These are phyloP conservation scores for Microstegium vimineum DNA, from an alignment of 176 grass and related monocot species.

Conservation along the genomic window DNA sequence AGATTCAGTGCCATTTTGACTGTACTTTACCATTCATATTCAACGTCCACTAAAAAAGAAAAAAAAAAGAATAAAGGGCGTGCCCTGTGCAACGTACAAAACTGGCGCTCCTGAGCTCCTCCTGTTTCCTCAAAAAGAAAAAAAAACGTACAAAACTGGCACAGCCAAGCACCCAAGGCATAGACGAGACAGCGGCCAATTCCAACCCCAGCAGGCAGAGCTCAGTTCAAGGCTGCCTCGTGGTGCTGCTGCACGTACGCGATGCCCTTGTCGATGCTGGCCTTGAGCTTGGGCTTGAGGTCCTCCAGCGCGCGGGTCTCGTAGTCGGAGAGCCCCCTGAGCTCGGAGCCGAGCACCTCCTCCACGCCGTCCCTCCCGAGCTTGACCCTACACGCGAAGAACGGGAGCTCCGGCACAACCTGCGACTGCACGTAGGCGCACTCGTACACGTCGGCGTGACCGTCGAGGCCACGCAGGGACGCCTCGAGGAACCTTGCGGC, in stretches of 20 bases:
- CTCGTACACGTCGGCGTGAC: slow-evolving; percentile 41
- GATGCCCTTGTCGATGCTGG: slow-evolving; percentile 52
- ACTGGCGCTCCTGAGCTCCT: too few species aligned
- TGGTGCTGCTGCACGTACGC: slow-evolving; percentile 33
- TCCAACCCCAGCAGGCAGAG: too few species aligned
- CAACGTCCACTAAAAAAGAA: too few species aligned
- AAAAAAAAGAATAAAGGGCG: too few species aligned
- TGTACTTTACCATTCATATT: too few species aligned
- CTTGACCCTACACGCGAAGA: slow-evolving; percentile 52
- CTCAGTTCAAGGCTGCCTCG: background rate
- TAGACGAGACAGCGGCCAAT: too few species aligned
- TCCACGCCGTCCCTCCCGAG: slow-evolving; percentile 45
- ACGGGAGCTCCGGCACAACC: slow-evolving; percentile 43
- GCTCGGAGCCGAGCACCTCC: slow-evolving; percentile 28
- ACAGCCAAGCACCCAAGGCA: too few species aligned
- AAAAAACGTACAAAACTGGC: too few species aligned
- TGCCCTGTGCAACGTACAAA: background rate
- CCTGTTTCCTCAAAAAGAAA: too few species aligned
- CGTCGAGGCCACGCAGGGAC: slow-evolving; percentile 38
- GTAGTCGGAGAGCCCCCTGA: slow-evolving; percentile 31
- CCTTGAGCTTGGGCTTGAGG: slow-evolving; percentile 45
- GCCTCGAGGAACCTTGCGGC: slow-evolving; percentile 48
- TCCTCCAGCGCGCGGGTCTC: slow-evolving; percentile 39
- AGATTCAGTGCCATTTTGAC: too few species aligned
- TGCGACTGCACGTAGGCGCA: slow-evolving; percentile 50